phyloP scores from a whole-genome alignment of 176 grass and related monocot species.

The Rhipidocladum racemiflorum region DNA sequence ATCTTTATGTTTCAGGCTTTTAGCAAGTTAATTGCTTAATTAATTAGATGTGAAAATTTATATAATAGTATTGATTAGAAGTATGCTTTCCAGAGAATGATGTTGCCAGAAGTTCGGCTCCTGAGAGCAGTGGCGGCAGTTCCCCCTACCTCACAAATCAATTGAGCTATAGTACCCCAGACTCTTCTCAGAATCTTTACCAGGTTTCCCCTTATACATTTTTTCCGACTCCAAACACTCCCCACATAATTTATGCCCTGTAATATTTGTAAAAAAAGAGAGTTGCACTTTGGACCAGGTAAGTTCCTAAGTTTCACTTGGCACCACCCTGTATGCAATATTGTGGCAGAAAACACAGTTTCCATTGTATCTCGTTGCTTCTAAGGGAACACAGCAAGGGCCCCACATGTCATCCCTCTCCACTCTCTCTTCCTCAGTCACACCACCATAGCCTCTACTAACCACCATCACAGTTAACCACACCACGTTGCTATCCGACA shows the following conservation, averaged over 20 bases:
- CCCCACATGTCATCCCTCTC: no score
- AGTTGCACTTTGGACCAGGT: no score
- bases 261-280: slow-evolving; percentile 19
- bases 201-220: slow-evolving; percentile 56
- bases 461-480: no score
- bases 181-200: slow-evolving; percentile 51
- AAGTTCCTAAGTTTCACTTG: no score
- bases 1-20: neutral
- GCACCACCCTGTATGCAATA: no score
- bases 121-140: slow-evolving; percentile 23
- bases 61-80: slow-evolving; percentile 23
- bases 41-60: slow-evolving; percentile 12
- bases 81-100: slow-evolving; percentile 47
- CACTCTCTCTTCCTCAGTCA: no score
- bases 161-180: slow-evolving; percentile 17
- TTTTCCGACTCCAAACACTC: neutral
- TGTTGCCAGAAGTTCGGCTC: slow-evolving; percentile 31
- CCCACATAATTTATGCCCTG: neutral
- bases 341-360: no score
- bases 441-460: no score
- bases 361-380: no score
- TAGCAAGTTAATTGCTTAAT: slow-evolving; percentile 4
- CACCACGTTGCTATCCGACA: no score
- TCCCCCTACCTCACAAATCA: slow-evolving; percentile 36
- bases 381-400: no score